A percentile compares a stretch with the other conserved stretches of the same genome.
These are phyloP conservation scores for Xylaria sp. DNA, from an alignment of 2,329 filamentous ascomycete species.

Conservation along the genomic window DNA sequence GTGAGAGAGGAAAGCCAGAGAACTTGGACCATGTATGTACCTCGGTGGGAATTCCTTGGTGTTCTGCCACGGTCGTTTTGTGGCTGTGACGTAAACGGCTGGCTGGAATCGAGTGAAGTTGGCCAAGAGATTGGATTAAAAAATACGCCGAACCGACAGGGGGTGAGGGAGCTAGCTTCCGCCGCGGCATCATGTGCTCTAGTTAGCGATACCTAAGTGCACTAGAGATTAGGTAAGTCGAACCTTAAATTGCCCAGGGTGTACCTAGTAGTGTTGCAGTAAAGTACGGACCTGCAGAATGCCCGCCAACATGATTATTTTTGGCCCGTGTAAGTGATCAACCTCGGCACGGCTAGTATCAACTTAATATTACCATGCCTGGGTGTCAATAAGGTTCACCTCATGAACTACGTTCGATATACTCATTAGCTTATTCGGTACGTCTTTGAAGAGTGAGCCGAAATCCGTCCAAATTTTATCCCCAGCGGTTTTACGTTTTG, in stretches of 20 bases:
- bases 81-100: slow-evolving; percentile 11
- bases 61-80: neutral
- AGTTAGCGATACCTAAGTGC: neutral
- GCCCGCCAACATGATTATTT: neutral
- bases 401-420: too few species aligned
- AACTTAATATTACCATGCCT: neutral
- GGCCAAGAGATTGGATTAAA: neutral
- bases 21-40: neutral
- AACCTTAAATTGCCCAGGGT: neutral
- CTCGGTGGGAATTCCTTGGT: neutral
- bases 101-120: neutral
- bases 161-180: neutral
- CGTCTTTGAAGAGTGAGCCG: neutral
- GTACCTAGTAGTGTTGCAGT: too few species aligned
- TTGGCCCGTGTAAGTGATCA: neutral
- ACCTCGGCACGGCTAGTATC: neutral
- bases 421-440: neutral
- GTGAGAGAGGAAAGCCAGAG: neutral
- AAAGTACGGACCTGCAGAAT: neutral
- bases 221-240: too few species aligned
- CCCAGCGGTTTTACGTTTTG: too few species aligned
- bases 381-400: too few species aligned
- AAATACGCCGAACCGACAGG: neutral
- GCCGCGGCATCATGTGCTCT: neutral
- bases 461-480: neutral